phyloP scores from a whole-genome alignment of 306 rosid genomes.

The Mimosa bimucronata region DNA sequence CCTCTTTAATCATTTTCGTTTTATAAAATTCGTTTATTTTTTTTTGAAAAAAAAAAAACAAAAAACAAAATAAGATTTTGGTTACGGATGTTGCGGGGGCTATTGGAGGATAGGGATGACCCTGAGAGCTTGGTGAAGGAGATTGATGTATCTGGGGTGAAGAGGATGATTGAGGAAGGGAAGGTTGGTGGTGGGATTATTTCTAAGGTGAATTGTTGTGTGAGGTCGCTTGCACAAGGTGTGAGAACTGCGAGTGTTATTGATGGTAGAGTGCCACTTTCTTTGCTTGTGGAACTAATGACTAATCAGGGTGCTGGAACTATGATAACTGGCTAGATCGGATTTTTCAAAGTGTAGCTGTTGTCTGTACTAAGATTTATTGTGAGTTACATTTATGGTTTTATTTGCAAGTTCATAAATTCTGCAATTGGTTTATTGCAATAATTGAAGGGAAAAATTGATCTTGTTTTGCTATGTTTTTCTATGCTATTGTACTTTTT shows the following conservation, averaged over 20 bases:
- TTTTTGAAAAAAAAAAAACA: too few relatives aligned
- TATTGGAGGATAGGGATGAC: constrained; percentile 57
- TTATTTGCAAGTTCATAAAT: neutral
- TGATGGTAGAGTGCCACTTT: constrained; percentile 81
- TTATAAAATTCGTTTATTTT: too few relatives aligned
- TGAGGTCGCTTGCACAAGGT: constrained; percentile 81
- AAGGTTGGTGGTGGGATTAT: constrained; percentile 88
- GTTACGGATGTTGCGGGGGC: constrained; percentile 90
- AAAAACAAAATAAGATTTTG: too few relatives aligned
- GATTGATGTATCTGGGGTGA: constrained; percentile 74
- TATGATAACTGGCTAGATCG: constrained; percentile 69
- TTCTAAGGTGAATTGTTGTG: constrained; percentile 88
- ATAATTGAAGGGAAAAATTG: neutral
- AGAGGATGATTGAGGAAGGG: constrained; percentile 71
- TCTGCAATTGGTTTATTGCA: neutral
- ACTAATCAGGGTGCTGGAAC: constrained; percentile 97
- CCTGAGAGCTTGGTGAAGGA: constrained; percentile 73
- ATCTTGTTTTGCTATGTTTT: neutral
- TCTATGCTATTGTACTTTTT: neutral
- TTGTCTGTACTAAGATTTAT: neutral
- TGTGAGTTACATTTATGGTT: neutral
- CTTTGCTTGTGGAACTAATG: constrained; percentile 82
- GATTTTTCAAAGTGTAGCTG: neutral
- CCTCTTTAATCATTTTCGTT: too few relatives aligned
- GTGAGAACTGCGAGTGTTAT: constrained; percentile 84